Conservation (phyloP, 169 alveolate genomes). For the Amoebophrya sp. region DNA sequence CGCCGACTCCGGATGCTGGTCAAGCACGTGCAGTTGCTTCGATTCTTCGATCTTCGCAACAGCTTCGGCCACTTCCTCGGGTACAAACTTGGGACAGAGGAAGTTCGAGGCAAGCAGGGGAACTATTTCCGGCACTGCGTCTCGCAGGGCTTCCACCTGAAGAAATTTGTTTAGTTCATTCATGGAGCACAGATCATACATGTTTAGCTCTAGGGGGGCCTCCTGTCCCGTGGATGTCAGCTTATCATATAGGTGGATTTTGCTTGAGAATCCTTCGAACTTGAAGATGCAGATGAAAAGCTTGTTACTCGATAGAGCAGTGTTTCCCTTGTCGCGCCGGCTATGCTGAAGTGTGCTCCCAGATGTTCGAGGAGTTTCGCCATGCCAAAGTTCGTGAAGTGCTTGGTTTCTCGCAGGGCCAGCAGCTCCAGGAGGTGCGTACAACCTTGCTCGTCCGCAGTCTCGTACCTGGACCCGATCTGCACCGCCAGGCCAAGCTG, state of each 20-base stretch:
- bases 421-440: not conserved
- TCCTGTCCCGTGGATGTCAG: too few species aligned
- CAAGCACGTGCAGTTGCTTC: not conserved
- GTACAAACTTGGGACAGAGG: not conserved
- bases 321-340: not conserved
- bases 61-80: not conserved
- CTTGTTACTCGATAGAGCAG: not conserved
- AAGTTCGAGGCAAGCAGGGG: not conserved
- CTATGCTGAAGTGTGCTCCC: not conserved
- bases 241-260: too few species aligned
- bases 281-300: too few species aligned
- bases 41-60: not conserved
- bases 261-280: too few species aligned
- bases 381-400: not conserved
- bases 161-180: not conserved
- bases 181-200: too few species aligned
- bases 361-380: not conserved
- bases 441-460: not conserved
- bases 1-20: not conserved
- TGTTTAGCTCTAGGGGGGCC: too few species aligned
- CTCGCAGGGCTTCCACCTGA: not conserved
- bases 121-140: not conserved
- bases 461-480: not conserved
- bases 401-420: not conserved
- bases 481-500: not conserved